Conservation (phyloP, 331 rosid species). For the Malus hybrid region DNA sequence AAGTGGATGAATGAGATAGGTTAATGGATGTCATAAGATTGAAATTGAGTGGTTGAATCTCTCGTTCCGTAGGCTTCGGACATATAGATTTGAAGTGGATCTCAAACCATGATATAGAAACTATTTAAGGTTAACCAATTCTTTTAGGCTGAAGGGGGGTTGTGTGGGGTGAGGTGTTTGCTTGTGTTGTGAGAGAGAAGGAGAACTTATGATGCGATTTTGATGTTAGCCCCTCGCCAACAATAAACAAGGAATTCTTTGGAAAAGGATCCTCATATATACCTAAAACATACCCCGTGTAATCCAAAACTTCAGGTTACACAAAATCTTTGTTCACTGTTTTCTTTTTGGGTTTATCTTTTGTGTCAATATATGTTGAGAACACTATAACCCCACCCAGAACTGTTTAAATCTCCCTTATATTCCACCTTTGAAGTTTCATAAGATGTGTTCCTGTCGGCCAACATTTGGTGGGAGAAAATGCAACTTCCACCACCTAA, state of each 20-base stretch:
- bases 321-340: slow-evolving; percentile 27
- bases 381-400: slow-evolving; percentile 59
- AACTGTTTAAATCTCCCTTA: slow-evolving; percentile 7
- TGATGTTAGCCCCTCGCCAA: slow-evolving; percentile 10
- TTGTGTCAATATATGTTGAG: slow-evolving; percentile 17
- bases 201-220: background rate
- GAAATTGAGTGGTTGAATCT: too few relatives aligned
- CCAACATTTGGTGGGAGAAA: slow-evolving; percentile 65
- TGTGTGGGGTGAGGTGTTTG: background rate
- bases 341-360: slow-evolving; percentile 26
- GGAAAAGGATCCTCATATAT: slow-evolving; percentile 15
- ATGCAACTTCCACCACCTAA: slow-evolving; percentile 32
- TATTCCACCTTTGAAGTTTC: slow-evolving; percentile 59
- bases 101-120: background rate
- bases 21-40: too few relatives aligned
- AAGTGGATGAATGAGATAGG: too few relatives aligned
- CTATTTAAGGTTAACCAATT: background rate
- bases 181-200: background rate
- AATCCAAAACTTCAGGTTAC: slow-evolving; percentile 49
- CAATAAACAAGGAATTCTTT: slow-evolving; percentile 19
- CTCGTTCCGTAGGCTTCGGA: too few relatives aligned
- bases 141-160: background rate
- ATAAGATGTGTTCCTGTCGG: slow-evolving; percentile 57
- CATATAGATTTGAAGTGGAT: too few relatives aligned
- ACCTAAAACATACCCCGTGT: slow-evolving; percentile 30